Evolutionary conservation across 2,329 filamentous ascomycete species (phyloP).

Genomic region (Sordariomycetes sp.): DNA sequence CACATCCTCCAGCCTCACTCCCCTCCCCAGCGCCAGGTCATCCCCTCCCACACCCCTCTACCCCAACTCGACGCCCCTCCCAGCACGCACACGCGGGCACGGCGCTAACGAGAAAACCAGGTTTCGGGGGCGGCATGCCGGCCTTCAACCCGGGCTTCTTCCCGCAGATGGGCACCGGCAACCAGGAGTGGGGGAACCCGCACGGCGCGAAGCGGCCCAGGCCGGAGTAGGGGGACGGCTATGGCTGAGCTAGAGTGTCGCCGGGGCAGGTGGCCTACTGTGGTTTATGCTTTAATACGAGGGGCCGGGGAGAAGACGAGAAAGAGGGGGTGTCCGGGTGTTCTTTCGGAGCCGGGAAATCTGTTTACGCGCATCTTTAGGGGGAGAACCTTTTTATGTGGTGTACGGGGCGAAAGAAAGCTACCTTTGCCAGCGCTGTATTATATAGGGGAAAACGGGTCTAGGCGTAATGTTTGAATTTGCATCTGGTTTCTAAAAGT

Average conservation of each 20-base stretch:
- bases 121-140: conserved; percentile 49
- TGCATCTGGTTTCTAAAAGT: background rate
- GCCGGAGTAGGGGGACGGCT: conserved; percentile 43
- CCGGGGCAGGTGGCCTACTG: background rate
- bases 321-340: background rate
- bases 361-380: background rate
- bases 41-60: background rate
- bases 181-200: conserved; percentile 63
- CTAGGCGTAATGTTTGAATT: background rate
- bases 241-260: background rate
- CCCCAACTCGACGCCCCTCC: background rate
- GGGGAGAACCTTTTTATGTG: background rate
- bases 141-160: conserved; percentile 71
- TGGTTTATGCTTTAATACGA: background rate
- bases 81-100: background rate
- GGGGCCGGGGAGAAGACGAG: background rate
- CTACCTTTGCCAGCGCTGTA: background rate
- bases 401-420: background rate
- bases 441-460: background rate
- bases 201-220: conserved; percentile 72
- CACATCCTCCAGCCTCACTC: background rate
- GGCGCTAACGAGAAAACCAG: conserved; percentile 20
- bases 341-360: background rate
- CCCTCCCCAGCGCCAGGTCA: background rate
- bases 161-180: conserved; percentile 32